These are phyloP conservation scores for Nosema muscidifuracis DNA, from an alignment of 371 early-diverging fungal species.

Conservation along the genomic window DNA sequence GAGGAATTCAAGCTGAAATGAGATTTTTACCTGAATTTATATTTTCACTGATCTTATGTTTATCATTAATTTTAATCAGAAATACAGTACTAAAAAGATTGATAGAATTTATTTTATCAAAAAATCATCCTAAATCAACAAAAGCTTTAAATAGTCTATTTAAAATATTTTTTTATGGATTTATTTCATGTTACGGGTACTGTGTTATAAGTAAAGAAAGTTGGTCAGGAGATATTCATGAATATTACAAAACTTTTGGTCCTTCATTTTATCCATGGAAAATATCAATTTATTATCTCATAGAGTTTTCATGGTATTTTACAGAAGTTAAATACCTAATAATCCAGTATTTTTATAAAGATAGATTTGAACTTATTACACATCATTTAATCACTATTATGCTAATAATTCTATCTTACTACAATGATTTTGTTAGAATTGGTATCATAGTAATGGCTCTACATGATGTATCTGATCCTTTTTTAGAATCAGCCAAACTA, in stretches of 20 bases:
- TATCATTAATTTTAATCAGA: too few species aligned
- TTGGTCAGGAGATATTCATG: constrained; percentile 40
- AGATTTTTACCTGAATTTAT: not conserved
- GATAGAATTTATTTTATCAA: too few species aligned
- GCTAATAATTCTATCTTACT: constrained; percentile 62
- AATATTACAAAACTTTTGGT: constrained; percentile 34
- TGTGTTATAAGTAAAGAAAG: constrained; percentile 29
- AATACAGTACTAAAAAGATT: too few species aligned
- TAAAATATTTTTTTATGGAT: constrained; percentile 46
- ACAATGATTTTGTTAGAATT: constrained; percentile 50
- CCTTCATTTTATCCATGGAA: constrained; percentile 30
- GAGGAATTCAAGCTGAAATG: not conserved
- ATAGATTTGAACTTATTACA: constrained; percentile 61
- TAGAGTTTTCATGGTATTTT: constrained; percentile 56
- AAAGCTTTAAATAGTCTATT: constrained; percentile 49
- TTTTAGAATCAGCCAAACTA: constrained; percentile 67
- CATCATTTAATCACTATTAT: constrained; percentile 66
- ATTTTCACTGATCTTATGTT: not conserved
- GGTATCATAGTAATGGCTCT: constrained; percentile 65
- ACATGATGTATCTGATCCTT: constrained; percentile 66
- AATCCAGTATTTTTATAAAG: constrained; percentile 48
- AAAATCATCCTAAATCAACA: too few species aligned
- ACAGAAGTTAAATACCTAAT: constrained; percentile 49
- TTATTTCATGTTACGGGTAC: constrained; percentile 29
- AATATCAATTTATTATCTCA: constrained; percentile 45